Conservation (phyloP, 495 filamentous ascomycete species). For the Talaromyces thailandensis region DNA sequence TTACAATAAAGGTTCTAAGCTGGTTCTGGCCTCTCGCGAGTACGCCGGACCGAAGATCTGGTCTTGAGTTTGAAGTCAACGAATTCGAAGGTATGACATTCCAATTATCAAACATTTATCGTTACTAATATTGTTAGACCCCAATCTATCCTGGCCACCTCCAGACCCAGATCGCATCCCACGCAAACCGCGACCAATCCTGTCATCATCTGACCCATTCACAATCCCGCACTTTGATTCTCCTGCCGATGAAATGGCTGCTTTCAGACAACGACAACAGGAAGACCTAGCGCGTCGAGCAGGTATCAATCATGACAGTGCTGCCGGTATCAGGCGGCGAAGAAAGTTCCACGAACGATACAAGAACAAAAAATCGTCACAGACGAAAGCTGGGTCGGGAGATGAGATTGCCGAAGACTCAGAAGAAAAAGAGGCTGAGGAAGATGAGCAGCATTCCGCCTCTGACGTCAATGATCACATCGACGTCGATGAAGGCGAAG, state of each 20-base stretch:
- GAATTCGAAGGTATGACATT: constrained; percentile 64
- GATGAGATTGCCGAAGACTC: constrained; percentile 23
- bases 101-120: not conserved
- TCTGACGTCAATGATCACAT: constrained; percentile 17
- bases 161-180: constrained; percentile 79
- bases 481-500: constrained; percentile 40
- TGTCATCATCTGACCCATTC: constrained; percentile 20
- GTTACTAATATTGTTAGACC: constrained; percentile 23
- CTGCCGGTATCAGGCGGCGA: constrained; percentile 28
- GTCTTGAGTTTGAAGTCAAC: constrained; percentile 70
- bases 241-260: constrained; percentile 40
- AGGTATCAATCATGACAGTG: constrained; percentile 9
- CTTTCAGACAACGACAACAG: constrained; percentile 48
- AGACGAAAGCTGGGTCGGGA: constrained; percentile 22
- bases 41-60: constrained; percentile 44
- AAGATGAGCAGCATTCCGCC: constrained; percentile 10
- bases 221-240: constrained; percentile 19
- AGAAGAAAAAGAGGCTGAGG: constrained; percentile 24
- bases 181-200: constrained; percentile 21
- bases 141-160: constrained; percentile 68
- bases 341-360: constrained; percentile 42
- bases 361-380: constrained; percentile 19
- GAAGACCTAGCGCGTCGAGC: constrained; percentile 40
- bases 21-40: constrained; percentile 60
- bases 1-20: constrained; percentile 28